Conservation (phyloP, 257 asterid genomes). For the Plantago elongata region DNA sequence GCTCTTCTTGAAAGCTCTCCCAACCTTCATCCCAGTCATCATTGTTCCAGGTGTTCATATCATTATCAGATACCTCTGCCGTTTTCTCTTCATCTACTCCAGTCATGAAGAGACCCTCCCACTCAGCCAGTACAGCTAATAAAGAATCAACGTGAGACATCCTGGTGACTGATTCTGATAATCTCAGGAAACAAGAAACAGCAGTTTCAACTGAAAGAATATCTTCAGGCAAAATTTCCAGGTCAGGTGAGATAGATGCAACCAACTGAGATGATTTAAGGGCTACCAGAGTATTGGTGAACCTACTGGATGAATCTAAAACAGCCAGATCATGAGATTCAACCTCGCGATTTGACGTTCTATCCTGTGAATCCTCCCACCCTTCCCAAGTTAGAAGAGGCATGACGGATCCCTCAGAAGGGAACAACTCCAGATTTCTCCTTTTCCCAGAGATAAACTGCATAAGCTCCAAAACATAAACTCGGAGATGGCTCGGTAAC, state of each 20-base stretch:
- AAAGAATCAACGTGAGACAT: conserved; percentile 46
- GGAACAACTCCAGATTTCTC: conserved; percentile 32
- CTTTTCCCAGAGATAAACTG: conserved; percentile 62
- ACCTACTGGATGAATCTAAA: conserved; percentile 42
- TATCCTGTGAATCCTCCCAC: conserved; percentile 54
- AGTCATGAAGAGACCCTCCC: conserved; percentile 67
- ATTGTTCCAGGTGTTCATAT: conserved; percentile 54
- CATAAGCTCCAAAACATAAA: conserved; percentile 78
- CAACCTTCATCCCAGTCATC: conserved; percentile 99
- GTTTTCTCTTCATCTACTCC: conserved; percentile 31
- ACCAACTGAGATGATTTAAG: conserved; percentile 77
- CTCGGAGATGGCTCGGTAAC: conserved; percentile 65
- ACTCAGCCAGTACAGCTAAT: conserved; percentile 64
- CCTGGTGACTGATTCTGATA: conserved; percentile 50
- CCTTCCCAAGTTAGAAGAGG: conserved; percentile 84
- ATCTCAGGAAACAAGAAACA: conserved; percentile 61
- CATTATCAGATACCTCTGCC: conserved; percentile 35
- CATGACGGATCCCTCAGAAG: conserved; percentile 29
- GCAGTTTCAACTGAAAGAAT: conserved; percentile 65
- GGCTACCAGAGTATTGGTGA: conserved; percentile 71
- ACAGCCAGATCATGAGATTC: conserved; percentile 31
- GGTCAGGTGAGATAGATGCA: conserved; percentile 54
- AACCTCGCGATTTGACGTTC: conserved; percentile 25
- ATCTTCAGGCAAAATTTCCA: conserved; percentile 65
- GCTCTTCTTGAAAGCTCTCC: conserved; percentile 91